A percentile compares a stretch with the other conserved stretches of the same genome.
Conservation (phyloP, 768 basidiomycete genomes). For the Pleurotus eryngii region DNA sequence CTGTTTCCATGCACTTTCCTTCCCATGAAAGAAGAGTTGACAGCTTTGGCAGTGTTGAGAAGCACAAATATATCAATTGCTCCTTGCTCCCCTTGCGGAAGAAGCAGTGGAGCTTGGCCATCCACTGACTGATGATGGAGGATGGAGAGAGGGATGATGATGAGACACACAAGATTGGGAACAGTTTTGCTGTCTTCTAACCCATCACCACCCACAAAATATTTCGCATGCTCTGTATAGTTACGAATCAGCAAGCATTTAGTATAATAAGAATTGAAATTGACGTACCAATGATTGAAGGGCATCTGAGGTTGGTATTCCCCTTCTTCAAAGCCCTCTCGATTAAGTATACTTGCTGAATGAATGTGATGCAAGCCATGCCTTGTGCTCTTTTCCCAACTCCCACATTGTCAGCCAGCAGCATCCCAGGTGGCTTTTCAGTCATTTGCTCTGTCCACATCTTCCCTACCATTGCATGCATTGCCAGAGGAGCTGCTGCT, state of each 20-base stretch:
- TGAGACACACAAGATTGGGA: conserved; percentile 12
- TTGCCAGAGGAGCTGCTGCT: no score
- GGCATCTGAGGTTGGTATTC: no score
- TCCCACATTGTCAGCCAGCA: no score
- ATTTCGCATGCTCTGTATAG: not conserved
- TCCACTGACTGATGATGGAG: conserved; percentile 21
- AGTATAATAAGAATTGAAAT: no score
- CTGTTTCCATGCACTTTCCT: not conserved
- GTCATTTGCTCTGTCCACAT: no score
- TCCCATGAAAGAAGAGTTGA: not conserved
- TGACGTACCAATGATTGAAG: no score
- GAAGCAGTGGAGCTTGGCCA: conserved; percentile 11
- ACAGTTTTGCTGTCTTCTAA: not conserved
- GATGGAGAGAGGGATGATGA: conserved; percentile 17
- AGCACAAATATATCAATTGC: conserved; percentile 9
- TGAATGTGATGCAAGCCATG: no score
- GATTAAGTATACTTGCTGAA: no score
- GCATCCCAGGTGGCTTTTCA: no score
- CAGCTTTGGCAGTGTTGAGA: not conserved
- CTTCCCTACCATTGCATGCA: no score
- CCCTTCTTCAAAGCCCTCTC: no score
- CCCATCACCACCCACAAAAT: not conserved
- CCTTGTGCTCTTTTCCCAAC: no score
- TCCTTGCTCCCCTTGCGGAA: not conserved
- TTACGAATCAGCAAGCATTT: not conserved